Conservation (phyloP, 768 basidiomycete species). For the Phaffia australis region DNA sequence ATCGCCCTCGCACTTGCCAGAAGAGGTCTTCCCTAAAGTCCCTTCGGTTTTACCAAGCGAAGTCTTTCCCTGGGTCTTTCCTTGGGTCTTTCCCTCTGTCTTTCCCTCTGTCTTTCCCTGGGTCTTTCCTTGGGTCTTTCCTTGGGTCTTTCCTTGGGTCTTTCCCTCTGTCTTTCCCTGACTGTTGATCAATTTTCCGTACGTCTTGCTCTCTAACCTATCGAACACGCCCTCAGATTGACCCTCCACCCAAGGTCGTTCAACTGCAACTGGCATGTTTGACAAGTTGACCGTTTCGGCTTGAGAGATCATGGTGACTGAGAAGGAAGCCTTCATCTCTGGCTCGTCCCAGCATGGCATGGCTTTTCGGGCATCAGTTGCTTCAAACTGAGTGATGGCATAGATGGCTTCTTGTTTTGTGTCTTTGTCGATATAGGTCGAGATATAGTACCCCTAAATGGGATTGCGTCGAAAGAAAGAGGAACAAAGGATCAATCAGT, state of each 20-base stretch:
- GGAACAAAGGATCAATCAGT: too few species aligned
- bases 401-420: conserved; percentile 42
- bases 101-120: conserved; percentile 34
- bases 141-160: conserved; percentile 28
- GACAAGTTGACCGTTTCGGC: conserved; percentile 62
- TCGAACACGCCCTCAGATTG: too few species aligned
- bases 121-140: not conserved
- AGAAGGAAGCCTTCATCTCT: conserved; percentile 63
- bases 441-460: conserved; percentile 49
- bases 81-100: conserved; percentile 38
- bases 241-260: conserved; percentile 5
- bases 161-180: conserved; percentile 31
- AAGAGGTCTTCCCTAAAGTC: too few species aligned
- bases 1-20: too few species aligned
- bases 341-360: conserved; percentile 41
- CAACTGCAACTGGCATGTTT: conserved; percentile 73
- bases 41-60: too few species aligned
- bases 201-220: too few species aligned
- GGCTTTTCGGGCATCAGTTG: conserved; percentile 23
- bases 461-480: not conserved
- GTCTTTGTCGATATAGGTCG: conserved; percentile 29
- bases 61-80: too few species aligned
- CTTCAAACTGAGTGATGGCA: conserved; percentile 6
- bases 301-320: conserved; percentile 68
- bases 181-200: too few species aligned